phyloP scores from a whole-genome alignment of 2,329 filamentous ascomycete genomes.

The Pseudogymnoascus sp. region DNA sequence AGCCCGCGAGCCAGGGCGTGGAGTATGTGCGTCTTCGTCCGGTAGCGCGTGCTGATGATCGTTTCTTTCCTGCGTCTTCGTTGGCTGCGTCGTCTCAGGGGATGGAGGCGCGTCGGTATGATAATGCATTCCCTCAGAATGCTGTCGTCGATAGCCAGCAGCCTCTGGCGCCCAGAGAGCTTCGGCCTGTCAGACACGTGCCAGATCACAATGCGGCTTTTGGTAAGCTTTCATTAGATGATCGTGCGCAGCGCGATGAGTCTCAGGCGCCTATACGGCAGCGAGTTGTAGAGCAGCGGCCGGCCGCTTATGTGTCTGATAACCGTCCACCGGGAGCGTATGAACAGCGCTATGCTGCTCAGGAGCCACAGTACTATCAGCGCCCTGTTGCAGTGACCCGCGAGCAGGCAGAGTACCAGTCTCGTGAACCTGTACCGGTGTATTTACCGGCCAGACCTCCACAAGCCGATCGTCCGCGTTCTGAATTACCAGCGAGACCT shows the following conservation, averaged over 20 bases:
- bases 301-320: neutral
- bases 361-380: neutral
- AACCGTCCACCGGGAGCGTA: neutral
- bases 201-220: neutral
- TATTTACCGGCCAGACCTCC: neutral
- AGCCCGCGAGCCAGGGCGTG: neutral
- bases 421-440: neutral
- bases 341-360: neutral
- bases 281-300: neutral
- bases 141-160: neutral
- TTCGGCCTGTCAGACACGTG: neutral
- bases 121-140: neutral
- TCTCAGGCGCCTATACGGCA: neutral
- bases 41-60: neutral
- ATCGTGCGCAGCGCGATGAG: neutral
- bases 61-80: neutral
- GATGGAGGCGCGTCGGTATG: neutral
- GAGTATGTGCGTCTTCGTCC: constrained; percentile 5
- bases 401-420: neutral
- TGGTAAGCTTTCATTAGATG: neutral
- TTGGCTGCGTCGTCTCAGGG: neutral
- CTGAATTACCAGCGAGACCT: neutral
- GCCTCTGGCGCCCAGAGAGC: neutral
- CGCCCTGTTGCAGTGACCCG: neutral
- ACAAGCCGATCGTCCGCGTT: neutral